Base-by-base conservation (phyloP, 1,139 yeast genomes). In the Wickerhamomyces sp. region DNA sequence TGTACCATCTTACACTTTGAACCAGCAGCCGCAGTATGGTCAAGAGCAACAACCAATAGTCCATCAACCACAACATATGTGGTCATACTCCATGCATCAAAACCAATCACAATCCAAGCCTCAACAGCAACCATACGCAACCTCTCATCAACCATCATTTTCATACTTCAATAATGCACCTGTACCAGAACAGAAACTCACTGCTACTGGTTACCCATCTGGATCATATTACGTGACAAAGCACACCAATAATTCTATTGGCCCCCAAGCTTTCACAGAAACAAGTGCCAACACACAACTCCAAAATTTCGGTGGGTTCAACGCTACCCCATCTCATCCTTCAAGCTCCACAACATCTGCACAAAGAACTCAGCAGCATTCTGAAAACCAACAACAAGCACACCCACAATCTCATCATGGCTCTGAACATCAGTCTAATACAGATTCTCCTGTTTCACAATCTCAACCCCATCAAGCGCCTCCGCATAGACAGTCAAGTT, bases 11-110 rank as follows among this genome's bases (percentile, higher is more conserved):
- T 20, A 20, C 15, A 6, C 24, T 9, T 14, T 24, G 11, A 31
- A 28, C 19, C 30, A 32, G n/a, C 25, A 32, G 5, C 22, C 30
- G 6, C 23, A 35, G 1, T 38, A 36, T 19, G 25, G 24, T 16
- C 42, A 32, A 24, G 41, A 37, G 8, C 31, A 28, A 12, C 37
- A 41, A 41, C 36, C 35, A 16, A 33, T 24, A 14, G 14, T 11
- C 16, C 28, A 26, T 13, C 42, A 28, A 13, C 33, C 14, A 9
- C 39, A 32, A 13, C 35, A 28, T 5, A n/a, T n/a, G n/a, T n/a
- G n/a, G n/a, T n/a, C n/a, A n/a, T n/a, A n/a, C n/a, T n/a, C n/a
- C n/a, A n/a, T n/a, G n/a, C 30, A 22, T 15, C 36, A 23, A 20
- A 39, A 36, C 12, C 38, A 19, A 19, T 10, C 21, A 29, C 31